These are phyloP conservation scores for Neofusicoccum kwambonambiense DNA, from an alignment of 2,329 filamentous ascomycete species.

Conservation along the genomic window DNA sequence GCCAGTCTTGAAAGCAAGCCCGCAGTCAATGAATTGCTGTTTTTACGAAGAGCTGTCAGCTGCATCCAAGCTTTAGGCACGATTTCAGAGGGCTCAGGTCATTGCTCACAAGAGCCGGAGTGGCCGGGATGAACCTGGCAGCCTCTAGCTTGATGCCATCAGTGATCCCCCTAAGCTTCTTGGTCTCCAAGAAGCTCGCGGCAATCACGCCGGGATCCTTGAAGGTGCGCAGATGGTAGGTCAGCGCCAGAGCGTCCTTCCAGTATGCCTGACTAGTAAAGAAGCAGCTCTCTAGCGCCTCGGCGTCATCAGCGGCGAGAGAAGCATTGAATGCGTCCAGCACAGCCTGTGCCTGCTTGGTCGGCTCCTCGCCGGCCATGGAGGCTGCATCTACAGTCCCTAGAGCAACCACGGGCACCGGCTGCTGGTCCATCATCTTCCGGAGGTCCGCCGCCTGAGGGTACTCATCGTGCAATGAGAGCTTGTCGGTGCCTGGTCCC, in stretches of 20 bases:
- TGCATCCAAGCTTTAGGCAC: not conserved
- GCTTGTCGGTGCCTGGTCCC: not conserved
- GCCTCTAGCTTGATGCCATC: not conserved
- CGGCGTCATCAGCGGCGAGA: not conserved
- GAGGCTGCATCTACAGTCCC: not conserved
- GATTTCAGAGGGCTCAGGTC: too few species aligned
- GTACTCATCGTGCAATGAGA: not conserved
- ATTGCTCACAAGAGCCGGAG: conserved; percentile 2
- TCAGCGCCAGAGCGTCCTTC: conserved; percentile 1
- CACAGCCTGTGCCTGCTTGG: not conserved
- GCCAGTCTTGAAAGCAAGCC: not conserved
- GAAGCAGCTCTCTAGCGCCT: not conserved
- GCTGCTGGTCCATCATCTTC: not conserved
- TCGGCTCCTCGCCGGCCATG: not conserved
- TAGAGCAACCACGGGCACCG: not conserved
- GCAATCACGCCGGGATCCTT: not conserved
- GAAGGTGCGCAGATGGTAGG: conserved; percentile 7
- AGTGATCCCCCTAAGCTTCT: not conserved
- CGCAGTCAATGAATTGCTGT: conserved; percentile 7
- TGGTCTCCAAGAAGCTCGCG: not conserved
- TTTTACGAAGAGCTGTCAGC: not conserved
- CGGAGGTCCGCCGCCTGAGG: not conserved
- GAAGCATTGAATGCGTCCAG: not conserved
- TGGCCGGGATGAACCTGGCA: not conserved
- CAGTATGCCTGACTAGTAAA: not conserved